Conservation (phyloP, 2,329 filamentous ascomycete genomes). For the Pseudogymnoascus verrucosus region DNA sequence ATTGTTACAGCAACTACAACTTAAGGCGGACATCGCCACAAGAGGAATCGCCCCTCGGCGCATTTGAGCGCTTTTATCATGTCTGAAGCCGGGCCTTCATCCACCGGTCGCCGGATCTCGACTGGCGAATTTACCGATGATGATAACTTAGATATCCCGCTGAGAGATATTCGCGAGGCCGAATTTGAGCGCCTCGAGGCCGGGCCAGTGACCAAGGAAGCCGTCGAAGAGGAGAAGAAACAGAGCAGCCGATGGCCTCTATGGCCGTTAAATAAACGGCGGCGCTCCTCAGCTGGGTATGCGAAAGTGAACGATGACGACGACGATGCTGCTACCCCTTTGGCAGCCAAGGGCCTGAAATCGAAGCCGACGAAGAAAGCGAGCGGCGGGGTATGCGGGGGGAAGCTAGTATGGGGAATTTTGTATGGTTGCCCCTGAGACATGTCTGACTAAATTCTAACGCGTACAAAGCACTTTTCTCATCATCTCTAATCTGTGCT, state of each 20-base stretch:
- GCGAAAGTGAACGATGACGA: not conserved
- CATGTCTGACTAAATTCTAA: not conserved
- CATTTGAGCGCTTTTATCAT: not conserved
- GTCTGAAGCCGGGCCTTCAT: not conserved
- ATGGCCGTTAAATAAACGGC: not conserved
- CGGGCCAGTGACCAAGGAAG: not conserved
- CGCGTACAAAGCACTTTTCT: constrained; percentile 26
- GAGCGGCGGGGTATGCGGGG: constrained; percentile 1
- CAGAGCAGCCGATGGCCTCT: not conserved
- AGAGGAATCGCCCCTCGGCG: not conserved
- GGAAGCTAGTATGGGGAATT: constrained; percentile 8
- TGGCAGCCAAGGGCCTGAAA: not conserved
- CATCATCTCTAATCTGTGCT: constrained; percentile 28
- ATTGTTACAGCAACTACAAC: not conserved
- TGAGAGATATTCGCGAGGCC: constrained; percentile 1
- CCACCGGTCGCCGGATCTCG: not conserved
- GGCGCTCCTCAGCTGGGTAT: not conserved
- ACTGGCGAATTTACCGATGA: constrained; percentile 4
- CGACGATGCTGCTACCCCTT: not conserved
- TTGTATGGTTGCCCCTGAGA: not conserved
- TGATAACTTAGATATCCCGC: not conserved
- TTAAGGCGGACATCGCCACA: not conserved
- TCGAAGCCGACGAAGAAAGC: not conserved
- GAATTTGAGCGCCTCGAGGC: constrained; percentile 1
- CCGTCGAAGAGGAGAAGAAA: not conserved